Conservation (phyloP, 2,329 filamentous ascomycete genomes). For the Aureobasidium sp. region DNA sequence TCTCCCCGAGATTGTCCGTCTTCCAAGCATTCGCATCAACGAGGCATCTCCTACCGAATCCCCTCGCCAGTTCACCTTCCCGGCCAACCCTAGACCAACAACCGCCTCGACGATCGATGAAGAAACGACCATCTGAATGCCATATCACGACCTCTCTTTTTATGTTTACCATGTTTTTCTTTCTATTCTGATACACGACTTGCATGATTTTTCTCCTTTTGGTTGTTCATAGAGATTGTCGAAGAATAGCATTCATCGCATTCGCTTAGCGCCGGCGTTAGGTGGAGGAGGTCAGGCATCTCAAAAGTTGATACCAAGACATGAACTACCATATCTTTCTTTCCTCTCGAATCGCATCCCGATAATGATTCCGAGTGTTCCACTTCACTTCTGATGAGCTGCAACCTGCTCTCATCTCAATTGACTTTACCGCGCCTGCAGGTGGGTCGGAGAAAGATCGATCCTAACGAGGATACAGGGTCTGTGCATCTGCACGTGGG, state of each 20-base stretch:
- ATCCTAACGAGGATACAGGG: neutral
- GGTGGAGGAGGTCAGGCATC: neutral
- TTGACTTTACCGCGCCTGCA: conserved; percentile 8
- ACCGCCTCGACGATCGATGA: conserved; percentile 12
- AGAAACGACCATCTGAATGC: conserved; percentile 9
- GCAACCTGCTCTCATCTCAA: neutral
- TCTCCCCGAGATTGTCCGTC: conserved; percentile 33
- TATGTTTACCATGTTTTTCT: conserved; percentile 6
- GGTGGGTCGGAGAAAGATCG: neutral
- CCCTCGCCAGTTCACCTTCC: neutral
- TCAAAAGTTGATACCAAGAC: conserved; percentile 8
- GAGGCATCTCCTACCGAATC: conserved; percentile 29
- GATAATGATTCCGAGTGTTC: neutral
- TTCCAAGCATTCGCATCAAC: conserved; percentile 40
- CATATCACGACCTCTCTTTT: neutral
- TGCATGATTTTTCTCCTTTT: neutral
- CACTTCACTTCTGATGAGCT: neutral
- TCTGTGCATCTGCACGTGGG: conserved; percentile 9
- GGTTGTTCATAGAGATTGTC: neutral
- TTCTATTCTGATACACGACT: neutral
- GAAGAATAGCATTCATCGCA: conserved; percentile 10
- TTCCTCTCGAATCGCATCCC: neutral
- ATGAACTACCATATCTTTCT: neutral
- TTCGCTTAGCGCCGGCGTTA: conserved; percentile 12
- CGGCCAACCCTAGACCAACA: neutral